These are phyloP conservation scores for Phytophthora lateralis DNA, from an alignment of 352 stramenopile genomes.

Conservation along the genomic window DNA sequence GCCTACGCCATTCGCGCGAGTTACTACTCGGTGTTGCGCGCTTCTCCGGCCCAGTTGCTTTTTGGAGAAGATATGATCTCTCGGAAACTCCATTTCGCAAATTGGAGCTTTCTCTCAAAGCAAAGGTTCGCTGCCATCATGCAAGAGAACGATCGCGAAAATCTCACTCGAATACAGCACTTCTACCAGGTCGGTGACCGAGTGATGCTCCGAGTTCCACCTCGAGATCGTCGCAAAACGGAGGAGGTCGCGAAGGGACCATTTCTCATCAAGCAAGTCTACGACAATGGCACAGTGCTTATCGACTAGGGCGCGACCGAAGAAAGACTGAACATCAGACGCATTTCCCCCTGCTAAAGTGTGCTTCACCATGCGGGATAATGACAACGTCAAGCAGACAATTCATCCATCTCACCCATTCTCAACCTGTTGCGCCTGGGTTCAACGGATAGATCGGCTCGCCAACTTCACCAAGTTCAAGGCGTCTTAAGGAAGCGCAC, in stretches of 20 bases:
- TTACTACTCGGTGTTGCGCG: conserved; percentile 9
- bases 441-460: too few relatives aligned
- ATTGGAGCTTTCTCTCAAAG: conserved; percentile 20
- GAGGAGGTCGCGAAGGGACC: conserved; percentile 3
- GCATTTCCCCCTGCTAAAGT: conserved; percentile 17
- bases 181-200: conserved; percentile 14
- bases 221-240: not conserved
- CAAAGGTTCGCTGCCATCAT: conserved; percentile 13
- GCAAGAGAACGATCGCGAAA: conserved; percentile 16
- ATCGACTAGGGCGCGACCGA: conserved; percentile 8
- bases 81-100: conserved; percentile 5
- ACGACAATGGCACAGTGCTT: conserved; percentile 11
- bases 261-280: conserved; percentile 15
- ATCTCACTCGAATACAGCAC: conserved; percentile 6
- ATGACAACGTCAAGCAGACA: too few relatives aligned
- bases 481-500: too few relatives aligned
- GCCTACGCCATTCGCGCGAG: conserved; percentile 9
- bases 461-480: too few relatives aligned
- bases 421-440: too few relatives aligned
- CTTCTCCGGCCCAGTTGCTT: conserved; percentile 7
- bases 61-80: conserved; percentile 15
- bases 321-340: conserved; percentile 8
- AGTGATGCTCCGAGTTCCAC: conserved; percentile 7
- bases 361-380: too few relatives aligned
- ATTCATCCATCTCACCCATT: too few relatives aligned